Conservation (phyloP, 352 stramenopile species). For the Globisporangium irregulare region DNA sequence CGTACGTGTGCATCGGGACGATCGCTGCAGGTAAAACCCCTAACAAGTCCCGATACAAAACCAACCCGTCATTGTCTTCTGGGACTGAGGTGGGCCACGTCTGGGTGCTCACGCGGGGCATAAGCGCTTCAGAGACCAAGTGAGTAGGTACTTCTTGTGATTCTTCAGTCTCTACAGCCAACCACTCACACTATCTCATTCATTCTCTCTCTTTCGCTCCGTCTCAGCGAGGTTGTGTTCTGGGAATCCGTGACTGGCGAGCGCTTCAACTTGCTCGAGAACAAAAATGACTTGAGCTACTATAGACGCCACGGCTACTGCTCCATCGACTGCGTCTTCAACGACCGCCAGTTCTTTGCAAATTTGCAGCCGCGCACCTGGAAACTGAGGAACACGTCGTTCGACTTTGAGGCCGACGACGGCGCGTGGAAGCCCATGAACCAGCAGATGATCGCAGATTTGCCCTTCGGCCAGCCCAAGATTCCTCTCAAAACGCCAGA, state of each 20-base stretch:
- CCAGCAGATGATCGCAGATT: slow-evolving; percentile 36
- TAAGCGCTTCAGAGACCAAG: slow-evolving; percentile 16
- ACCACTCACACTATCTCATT: too few species aligned
- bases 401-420: slow-evolving; percentile 53
- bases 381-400: slow-evolving; percentile 41
- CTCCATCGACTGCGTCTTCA: slow-evolving; percentile 85
- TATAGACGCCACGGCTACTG: slow-evolving; percentile 41
- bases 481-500: slow-evolving; percentile 34
- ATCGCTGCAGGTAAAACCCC: slow-evolving; percentile 37
- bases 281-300: slow-evolving; percentile 19
- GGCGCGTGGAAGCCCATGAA: slow-evolving; percentile 65
- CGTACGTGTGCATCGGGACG: slow-evolving; percentile 85
- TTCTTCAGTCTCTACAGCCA: not conserved
- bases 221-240: slow-evolving; percentile 35
- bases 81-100: slow-evolving; percentile 55
- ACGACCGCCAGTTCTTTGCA: slow-evolving; percentile 62
- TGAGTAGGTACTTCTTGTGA: slow-evolving; percentile 5
- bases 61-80: not conserved
- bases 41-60: slow-evolving; percentile 12
- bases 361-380: slow-evolving; percentile 64
- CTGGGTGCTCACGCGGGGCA: slow-evolving; percentile 69
- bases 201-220: too few species aligned
- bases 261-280: slow-evolving; percentile 25
- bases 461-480: slow-evolving; percentile 33
- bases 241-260: slow-evolving; percentile 80